These are phyloP conservation scores for Cairneyella variabilis DNA, from an alignment of 495 filamentous ascomycete species.

Conservation along the genomic window DNA sequence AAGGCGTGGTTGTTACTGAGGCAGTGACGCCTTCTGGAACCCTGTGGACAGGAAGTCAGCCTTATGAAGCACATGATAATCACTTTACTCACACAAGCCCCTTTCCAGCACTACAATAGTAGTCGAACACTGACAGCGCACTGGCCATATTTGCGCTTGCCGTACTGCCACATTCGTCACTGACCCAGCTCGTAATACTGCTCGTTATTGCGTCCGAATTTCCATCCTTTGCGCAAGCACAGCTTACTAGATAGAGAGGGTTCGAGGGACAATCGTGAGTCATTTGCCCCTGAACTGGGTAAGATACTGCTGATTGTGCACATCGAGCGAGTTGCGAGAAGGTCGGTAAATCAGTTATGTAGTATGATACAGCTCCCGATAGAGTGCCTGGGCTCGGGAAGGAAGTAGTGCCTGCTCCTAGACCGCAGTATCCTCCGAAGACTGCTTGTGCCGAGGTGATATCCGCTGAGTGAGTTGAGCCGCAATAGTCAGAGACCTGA, in stretches of 20 bases:
- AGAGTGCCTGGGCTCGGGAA: constrained; percentile 41
- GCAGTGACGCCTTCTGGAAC: constrained; percentile 1
- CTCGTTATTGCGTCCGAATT: constrained; percentile 35
- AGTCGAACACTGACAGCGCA: constrained; percentile 37
- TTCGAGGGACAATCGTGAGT: constrained; percentile 36
- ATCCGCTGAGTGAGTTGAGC: constrained; percentile 33
- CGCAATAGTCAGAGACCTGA: constrained; percentile 37
- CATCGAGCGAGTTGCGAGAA: constrained; percentile 40
- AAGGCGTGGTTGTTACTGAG: neutral
- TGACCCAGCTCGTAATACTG: constrained; percentile 35
- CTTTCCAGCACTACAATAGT: constrained; percentile 45
- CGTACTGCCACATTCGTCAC: constrained; percentile 37
- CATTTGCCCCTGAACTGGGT: constrained; percentile 38
- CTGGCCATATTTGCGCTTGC: constrained; percentile 43
- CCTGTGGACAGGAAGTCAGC: constrained; percentile 1
- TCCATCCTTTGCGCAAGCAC: constrained; percentile 42
- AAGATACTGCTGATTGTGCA: constrained; percentile 37
- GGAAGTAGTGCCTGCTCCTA: constrained; percentile 39
- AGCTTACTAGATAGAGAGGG: constrained; percentile 42
- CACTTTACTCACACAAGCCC: constrained; percentile 33
- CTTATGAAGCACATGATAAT: constrained; percentile 30
- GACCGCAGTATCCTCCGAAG: constrained; percentile 44
- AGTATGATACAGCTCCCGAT: constrained; percentile 46
- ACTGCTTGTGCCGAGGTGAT: constrained; percentile 42
- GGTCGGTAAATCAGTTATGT: constrained; percentile 43